Base-by-base conservation (phyloP, 1,284 basidiomycete genomes). In the Neolentinus lepideus region DNA sequence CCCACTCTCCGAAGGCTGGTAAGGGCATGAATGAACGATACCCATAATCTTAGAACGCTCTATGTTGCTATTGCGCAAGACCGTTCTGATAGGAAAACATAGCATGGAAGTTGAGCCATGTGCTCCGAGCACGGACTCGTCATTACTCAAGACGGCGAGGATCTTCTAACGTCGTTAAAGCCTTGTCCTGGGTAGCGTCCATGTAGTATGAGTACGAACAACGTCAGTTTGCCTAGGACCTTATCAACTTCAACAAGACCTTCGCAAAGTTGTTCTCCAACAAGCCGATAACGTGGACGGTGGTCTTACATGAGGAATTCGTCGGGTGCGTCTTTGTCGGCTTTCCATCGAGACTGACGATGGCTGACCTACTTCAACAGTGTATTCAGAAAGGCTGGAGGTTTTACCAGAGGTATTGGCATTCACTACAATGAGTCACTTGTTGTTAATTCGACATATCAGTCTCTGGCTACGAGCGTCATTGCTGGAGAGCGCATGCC, bases 1-100 rank as follows among this genome's bases (percentile, higher is more conserved):
- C 91, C 0, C 91, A 93, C 69, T 91, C 88, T 0, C 90, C 90
- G 0, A 93, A 82, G 61, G 78, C 78, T 3, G 69, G 87, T 76
- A 72, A 82, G 62, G 82, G 83, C 1, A 84, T 84, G 83, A 85
- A 85, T 92, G 88, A 88, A 86, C 58, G 90, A 93, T 64, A 81
- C 85, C 10, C 89, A 90, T 61, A 92, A 92, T 63, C 76, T 92
- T 16, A 76, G n/a, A n/a, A n/a, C n/a, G n/a, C n/a, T n/a, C n/a
- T n/a, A n/a, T n/a, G n/a, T n/a, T n/a, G n/a, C n/a, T n/a, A n/a
- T n/a, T n/a, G n/a, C n/a, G n/a, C n/a, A n/a, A n/a, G n/a, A n/a
- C n/a, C n/a, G n/a, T n/a, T n/a, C n/a, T n/a, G n/a, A n/a, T n/a
- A n/a, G n/a, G n/a, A 84, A 51, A 4, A 56, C 35, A 16, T 55